Evolutionary conservation across 495 filamentous ascomycete species (phyloP), one percentile per base, ranked within the genome.

Genomic region (Podospora anserina): DNA sequence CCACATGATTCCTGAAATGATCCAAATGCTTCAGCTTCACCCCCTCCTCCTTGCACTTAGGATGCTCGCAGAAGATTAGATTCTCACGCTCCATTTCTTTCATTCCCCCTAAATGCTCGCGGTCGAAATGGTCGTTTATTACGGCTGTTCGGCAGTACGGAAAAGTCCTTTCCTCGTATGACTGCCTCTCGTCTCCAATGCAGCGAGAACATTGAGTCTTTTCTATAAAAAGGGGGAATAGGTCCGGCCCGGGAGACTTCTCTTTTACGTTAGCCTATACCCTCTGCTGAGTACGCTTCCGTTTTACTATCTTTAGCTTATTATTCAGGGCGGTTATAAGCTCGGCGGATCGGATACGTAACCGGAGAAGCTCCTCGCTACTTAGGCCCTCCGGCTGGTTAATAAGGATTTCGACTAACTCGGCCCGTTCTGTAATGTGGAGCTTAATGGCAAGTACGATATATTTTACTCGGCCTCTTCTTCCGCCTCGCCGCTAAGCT

Each of bases 271-370:
- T 53, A 49, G 66, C 60, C 66, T 20, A 34, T 13, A 34, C 27
- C 55, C 64, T 66, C 65, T 39, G 65, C 20, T 2, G 44, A 57
- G 56, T 61, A 39, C 58, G 65, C 34, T 61, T 28, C 62, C n/a
- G 63, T 57, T 61, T 69, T 23, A 32, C 57, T 20, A 63, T 57
- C 57, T 69, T 44, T 20, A 34, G 67, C 34, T 65, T 69, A 56
- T 39, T 20, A 34, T 56, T 65, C 55, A 65, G 54, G 63, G 16
- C 16, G 63, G 66, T 64, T 27, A 66, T 66, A 1, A 70, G 58
- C 64, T 70, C 68, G 65, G 65, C 65, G 19, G 69, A 64, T 65
- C 67, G 64, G 63, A 69, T 66, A 64, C 64, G 68, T 58, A 69
- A 64, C 63, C 63, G 44, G 60, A 69, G 64, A 13, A 66, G 64